Conservation (phyloP, 805 yeast species). For the Clavispora asparagi region DNA sequence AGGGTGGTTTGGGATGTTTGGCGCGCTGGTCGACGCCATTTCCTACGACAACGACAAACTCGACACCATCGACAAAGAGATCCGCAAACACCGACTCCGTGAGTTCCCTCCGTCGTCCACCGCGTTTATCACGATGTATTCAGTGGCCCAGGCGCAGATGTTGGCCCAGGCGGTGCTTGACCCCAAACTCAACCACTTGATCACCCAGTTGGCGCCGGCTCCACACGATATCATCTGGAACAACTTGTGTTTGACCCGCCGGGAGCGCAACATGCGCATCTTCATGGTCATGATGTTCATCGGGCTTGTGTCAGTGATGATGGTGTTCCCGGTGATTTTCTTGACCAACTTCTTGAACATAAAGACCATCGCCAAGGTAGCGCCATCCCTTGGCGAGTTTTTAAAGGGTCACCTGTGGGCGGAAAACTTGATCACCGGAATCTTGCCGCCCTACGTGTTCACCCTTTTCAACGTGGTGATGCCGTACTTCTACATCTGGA, state of each 20-base stretch:
- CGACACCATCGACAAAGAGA: slow-evolving; percentile 65
- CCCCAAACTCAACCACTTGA: slow-evolving; percentile 78
- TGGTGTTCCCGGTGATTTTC: slow-evolving; percentile 80
- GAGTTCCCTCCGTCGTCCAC: slow-evolving; percentile 82
- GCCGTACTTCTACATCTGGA: slow-evolving; percentile 82
- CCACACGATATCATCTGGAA: slow-evolving; percentile 96
- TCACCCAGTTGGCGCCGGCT: slow-evolving; percentile 86
- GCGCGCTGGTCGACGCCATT: slow-evolving; percentile 75
- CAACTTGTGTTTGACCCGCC: slow-evolving; percentile 74
- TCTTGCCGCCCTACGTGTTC: slow-evolving; percentile 87
- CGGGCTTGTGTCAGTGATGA: slow-evolving; percentile 62
- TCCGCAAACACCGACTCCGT: slow-evolving; percentile 55
- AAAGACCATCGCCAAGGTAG: slow-evolving; percentile 70
- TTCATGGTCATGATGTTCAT: slow-evolving; percentile 63
- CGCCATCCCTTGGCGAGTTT: slow-evolving; percentile 76
- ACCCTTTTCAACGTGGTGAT: slow-evolving; percentile 76
- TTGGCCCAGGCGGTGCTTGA: slow-evolving; percentile 93
- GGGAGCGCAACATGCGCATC: slow-evolving; percentile 61
- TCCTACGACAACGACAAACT: slow-evolving; percentile 67
- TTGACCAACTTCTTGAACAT: slow-evolving; percentile 77
- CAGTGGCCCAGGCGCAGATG: slow-evolving; percentile 94
- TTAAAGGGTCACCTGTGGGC: slow-evolving; percentile 66
- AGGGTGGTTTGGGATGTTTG: slow-evolving; percentile 60
- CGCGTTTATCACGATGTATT: slow-evolving; percentile 91
- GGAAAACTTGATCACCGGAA: slow-evolving; percentile 74